Evolutionary conservation across 139 green algal genomes (phyloP).

Genomic region (Coelastrella sp.): DNA sequence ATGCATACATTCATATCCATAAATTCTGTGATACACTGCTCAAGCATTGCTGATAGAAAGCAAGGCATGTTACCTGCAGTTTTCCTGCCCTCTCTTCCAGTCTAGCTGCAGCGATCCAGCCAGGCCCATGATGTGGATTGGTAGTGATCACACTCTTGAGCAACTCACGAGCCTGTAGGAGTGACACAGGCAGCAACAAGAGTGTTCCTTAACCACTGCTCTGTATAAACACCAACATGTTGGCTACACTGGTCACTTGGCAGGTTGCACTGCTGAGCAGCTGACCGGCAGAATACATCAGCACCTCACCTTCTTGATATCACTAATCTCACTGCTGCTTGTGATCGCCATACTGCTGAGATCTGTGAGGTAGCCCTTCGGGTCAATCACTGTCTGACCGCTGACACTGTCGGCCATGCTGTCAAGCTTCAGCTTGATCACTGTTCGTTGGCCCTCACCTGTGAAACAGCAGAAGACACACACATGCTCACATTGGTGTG

Average conservation of each 20-base stretch:
- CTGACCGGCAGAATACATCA: background rate
- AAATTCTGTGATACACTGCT: background rate
- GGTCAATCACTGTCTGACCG: constrained; percentile 97
- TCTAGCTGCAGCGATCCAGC: constrained; percentile 95
- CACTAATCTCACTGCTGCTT: constrained; percentile 78
- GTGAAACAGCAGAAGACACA: background rate
- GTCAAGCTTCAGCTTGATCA: constrained; percentile 97
- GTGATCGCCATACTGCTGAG: constrained; percentile 69
- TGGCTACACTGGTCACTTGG: no score
- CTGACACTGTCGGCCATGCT: constrained; percentile 90
- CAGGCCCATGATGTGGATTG: constrained; percentile 96
- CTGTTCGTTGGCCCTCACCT: constrained; percentile 84
- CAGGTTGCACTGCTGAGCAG: background rate
- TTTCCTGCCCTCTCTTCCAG: constrained; percentile 76
- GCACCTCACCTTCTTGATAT: constrained; percentile 92
- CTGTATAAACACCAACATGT: no score
- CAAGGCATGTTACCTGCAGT: constrained; percentile 53
- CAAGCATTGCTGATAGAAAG: background rate
- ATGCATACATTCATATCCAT: background rate
- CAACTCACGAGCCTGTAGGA: constrained; percentile 77
- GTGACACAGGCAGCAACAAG: background rate
- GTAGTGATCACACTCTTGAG: constrained; percentile 96
- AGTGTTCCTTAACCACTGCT: background rate
- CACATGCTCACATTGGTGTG: no score
- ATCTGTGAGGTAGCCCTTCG: constrained; percentile 98